A percentile compares a stretch with the other conserved stretches of the same genome.
phyloP scores from a whole-genome alignment of 116 monocot genomes.

The Trichopus zeylanicus region DNA sequence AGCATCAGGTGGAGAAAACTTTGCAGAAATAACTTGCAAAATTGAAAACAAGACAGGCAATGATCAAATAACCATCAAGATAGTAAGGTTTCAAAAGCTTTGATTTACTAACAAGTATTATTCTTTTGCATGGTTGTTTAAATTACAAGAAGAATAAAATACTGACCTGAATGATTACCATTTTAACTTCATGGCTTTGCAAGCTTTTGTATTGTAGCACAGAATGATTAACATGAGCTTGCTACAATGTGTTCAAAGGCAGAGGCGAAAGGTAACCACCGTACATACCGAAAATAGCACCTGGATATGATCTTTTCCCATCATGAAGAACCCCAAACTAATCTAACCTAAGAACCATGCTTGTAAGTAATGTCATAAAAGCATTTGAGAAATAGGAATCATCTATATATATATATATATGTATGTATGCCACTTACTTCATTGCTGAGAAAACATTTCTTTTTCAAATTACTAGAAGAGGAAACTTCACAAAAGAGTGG shows the following conservation, averaged over 20 bases:
- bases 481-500: background rate
- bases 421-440: too few relatives aligned
- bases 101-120: too few relatives aligned
- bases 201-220: constrained; percentile 74
- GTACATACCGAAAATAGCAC: constrained; percentile 78
- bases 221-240: background rate
- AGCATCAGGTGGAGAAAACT: too few relatives aligned
- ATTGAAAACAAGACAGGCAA: too few relatives aligned
- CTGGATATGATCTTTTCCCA: constrained; percentile 90
- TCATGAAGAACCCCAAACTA: constrained; percentile 98
- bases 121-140: too few relatives aligned
- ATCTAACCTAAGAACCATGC: constrained; percentile 90
- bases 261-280: constrained; percentile 5
- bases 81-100: too few relatives aligned
- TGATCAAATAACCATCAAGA: too few relatives aligned
- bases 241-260: constrained; percentile 2
- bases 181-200: constrained; percentile 66
- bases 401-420: too few relatives aligned
- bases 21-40: too few relatives aligned
- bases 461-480: too few relatives aligned
- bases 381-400: constrained; percentile 1
- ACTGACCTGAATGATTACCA: constrained; percentile 93
- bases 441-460: too few relatives aligned
- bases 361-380: constrained; percentile 25
- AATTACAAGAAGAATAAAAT: too few relatives aligned